Conservation (phyloP, 2,329 filamentous ascomycete genomes). For the Exophiala aquamarina region DNA sequence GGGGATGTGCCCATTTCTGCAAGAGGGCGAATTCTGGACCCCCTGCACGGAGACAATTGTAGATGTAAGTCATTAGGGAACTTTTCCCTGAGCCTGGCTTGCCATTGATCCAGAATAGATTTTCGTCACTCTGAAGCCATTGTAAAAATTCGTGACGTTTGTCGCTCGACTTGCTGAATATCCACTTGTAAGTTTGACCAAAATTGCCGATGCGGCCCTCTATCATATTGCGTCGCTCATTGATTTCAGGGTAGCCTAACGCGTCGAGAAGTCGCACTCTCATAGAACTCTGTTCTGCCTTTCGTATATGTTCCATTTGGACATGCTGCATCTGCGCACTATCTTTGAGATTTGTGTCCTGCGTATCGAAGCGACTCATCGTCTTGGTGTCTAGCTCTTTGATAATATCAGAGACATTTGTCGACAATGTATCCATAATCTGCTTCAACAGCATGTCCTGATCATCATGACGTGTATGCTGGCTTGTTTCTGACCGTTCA, state of each 20-base stretch:
- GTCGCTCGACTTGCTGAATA: not conserved
- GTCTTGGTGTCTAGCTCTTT: not conserved
- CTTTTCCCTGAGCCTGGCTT: conserved; percentile 30
- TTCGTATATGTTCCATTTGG: not conserved
- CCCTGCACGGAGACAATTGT: conserved; percentile 3
- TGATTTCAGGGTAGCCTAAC: conserved; percentile 15
- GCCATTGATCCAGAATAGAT: conserved; percentile 26
- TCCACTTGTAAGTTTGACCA: conserved; percentile 11
- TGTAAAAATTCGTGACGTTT: conserved; percentile 2
- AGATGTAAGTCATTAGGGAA: conserved; percentile 25
- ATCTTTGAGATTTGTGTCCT: not conserved
- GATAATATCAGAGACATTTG: not conserved
- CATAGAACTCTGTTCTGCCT: not conserved
- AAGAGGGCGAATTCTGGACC: not conserved
- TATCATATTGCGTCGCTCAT: conserved; percentile 16
- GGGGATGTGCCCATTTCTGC: conserved; percentile 7
- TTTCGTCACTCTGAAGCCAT: conserved; percentile 5
- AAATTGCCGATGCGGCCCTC: conserved; percentile 8
- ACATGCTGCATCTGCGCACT: not conserved
- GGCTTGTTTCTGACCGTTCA: not conserved
- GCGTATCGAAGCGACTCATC: conserved; percentile 1
- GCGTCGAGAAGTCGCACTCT: conserved; percentile 6
- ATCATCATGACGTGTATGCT: not conserved
- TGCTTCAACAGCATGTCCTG: not conserved
- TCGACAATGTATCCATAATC: not conserved